These are phyloP conservation scores for Aspergillus sp. DNA, from an alignment of 2,329 filamentous ascomycete species.

Conservation along the genomic window DNA sequence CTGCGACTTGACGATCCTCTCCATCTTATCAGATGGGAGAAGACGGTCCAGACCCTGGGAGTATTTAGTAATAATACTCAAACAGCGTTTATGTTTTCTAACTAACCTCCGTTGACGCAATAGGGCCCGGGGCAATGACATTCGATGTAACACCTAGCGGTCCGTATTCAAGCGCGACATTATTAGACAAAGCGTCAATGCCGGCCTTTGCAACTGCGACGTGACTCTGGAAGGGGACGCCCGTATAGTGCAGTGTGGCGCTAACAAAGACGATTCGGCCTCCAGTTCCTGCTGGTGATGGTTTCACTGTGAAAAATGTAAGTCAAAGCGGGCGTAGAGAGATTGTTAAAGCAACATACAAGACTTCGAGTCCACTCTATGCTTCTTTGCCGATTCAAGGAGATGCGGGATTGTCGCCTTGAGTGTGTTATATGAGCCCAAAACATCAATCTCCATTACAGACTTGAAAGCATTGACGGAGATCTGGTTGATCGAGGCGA, in stretches of 20 bases:
- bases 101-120: conserved; percentile 70
- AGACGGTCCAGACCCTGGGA: conserved; percentile 64
- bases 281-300: conserved; percentile 58
- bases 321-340: background rate
- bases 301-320: conserved; percentile 21
- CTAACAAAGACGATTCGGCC: conserved; percentile 88
- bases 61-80: conserved; percentile 2
- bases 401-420: conserved; percentile 88
- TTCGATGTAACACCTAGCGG: conserved; percentile 85
- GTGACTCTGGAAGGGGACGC: conserved; percentile 81
- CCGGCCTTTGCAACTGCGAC: conserved; percentile 90
- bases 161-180: conserved; percentile 83
- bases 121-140: conserved; percentile 83
- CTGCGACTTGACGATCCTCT: conserved; percentile 51
- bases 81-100: background rate
- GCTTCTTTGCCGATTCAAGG: conserved; percentile 66
- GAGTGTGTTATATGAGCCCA: conserved; percentile 91
- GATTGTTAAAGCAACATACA: conserved; percentile 28
- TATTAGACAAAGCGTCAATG: conserved; percentile 79
- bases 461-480: conserved; percentile 89
- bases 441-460: conserved; percentile 93
- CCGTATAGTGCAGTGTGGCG: conserved; percentile 88
- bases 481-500: conserved; percentile 78
- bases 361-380: conserved; percentile 60
- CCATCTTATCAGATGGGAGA: conserved; percentile 52